Evolutionary conservation across 2,329 filamentous ascomycete genomes (phyloP), one percentile per base, ranked within the genome.

Genomic region (Calonectria leucothoes): DNA sequence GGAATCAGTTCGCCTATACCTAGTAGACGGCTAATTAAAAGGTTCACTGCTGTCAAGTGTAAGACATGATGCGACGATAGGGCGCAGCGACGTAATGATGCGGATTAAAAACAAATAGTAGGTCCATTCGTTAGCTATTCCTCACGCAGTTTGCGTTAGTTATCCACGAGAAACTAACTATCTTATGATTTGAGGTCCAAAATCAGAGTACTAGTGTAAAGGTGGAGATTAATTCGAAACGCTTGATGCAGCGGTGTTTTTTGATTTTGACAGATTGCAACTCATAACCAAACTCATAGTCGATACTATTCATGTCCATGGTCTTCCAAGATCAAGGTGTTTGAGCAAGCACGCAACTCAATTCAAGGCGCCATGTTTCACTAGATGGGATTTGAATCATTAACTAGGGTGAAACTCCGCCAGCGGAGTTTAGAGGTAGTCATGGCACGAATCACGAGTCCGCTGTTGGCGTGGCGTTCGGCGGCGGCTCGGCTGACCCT

Each of bases 401-500:
- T 7, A 45, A 57, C 4, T 14, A 33, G 12, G 35, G 14, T 23
- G 4, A 49, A 71, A 51, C 51, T 66, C 70, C 70, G 57, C 70
- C 14, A 8, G 70, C 70, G 65, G 70, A 72, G 29, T 69, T 71
- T 65, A 3, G 48, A 57, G 23, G 25, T 35, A 29, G 6, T 15
- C 10, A 15, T 17, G 27, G 29, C 37, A 42, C 23, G 48, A 39
- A 25, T 23, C 31, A 31, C 10, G 3, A 39, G 20, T 31, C 45
- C 37, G 12, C 29, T 25, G 7, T 57, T 75, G 78, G 78, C 59
- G 78, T 49, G 64, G 75, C 74, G 70, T 79, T 80, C 78, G 79
- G 79, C 72, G 79, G 76, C n/a, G n/a, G 75, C 78, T 81, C 76
- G 74, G 79, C 75, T 77, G 78, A 27, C 2, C 75, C 42, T 61